Percentiles rank a stretch among this genome's conserved stretches.
Evolutionary conservation across 345 rosid genomes (phyloP).

Genomic region (Noccaea caerulescens): DNA sequence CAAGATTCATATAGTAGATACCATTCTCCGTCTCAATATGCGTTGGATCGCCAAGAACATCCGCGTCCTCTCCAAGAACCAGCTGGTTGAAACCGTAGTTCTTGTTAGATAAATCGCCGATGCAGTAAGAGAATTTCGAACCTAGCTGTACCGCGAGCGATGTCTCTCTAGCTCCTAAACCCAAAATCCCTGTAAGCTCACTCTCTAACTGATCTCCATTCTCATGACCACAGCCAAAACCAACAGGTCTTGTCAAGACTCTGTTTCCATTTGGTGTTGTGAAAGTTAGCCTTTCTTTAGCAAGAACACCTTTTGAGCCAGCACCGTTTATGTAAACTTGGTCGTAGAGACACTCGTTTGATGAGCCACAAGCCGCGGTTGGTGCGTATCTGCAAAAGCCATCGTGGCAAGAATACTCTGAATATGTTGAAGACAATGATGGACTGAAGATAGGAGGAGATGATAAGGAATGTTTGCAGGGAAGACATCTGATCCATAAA

Average conservation of each 20-base stretch:
- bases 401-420: slow-evolving; percentile 44
- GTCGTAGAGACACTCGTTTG: slow-evolving; percentile 47
- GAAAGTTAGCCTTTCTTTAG: slow-evolving; percentile 53
- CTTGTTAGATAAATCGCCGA: slow-evolving; percentile 50
- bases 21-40: slow-evolving; percentile 48
- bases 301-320: slow-evolving; percentile 51
- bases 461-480: slow-evolving; percentile 47
- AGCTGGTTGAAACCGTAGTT: slow-evolving; percentile 49
- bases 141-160: slow-evolving; percentile 57
- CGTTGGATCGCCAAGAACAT: slow-evolving; percentile 57
- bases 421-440: slow-evolving; percentile 52
- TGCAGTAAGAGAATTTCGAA: slow-evolving; percentile 62
- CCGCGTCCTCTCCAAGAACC: slow-evolving; percentile 51
- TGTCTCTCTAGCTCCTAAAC: slow-evolving; percentile 49
- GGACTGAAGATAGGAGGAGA: slow-evolving; percentile 49
- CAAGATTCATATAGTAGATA: slow-evolving; percentile 49
- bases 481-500: slow-evolving; percentile 61
- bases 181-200: slow-evolving; percentile 52
- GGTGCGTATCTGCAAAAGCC: slow-evolving; percentile 40
- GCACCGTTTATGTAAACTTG: slow-evolving; percentile 42
- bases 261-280: slow-evolving; percentile 43
- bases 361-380: slow-evolving; percentile 27
- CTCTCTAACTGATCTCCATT: slow-evolving; percentile 44
- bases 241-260: slow-evolving; percentile 39
- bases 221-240: slow-evolving; percentile 59